Evolutionary conservation across 495 filamentous ascomycete genomes (phyloP), one percentile per base, ranked within the genome.

Genomic region (Penicillium parvum): DNA sequence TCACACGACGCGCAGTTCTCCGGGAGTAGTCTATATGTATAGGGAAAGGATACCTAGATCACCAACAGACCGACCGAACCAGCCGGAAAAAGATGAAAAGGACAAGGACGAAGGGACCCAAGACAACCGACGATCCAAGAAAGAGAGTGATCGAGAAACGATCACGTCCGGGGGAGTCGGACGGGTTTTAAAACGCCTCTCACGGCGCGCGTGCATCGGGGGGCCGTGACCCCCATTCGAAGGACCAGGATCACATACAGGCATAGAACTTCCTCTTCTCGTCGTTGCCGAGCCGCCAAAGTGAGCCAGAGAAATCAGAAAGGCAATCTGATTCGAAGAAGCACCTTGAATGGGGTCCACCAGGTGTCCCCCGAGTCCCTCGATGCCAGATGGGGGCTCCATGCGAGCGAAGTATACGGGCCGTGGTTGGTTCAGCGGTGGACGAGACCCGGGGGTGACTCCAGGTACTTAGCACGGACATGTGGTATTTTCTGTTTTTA

Each of bases 121-220:
- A 7, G 14, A 11, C n/a, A 12, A 9, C 7, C 5, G 14, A 16
- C 20, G 30, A 29, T 4, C 45, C 37, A 37, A 38, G 4, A 33
- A 21, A 7, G 40, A 33, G 25, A 49, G 8, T 25, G 38, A 39
- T 9, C 22, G 25, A 39, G 16, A 19, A n/a, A 37, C 41, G 37
- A 43, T 30, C 26, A 21, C 20, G n/a, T 36, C 36, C 26, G 22
- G 53, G 49, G 45, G 37, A 39, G 29, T 8, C 33, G 30, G 23
- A 11, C 26, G 21, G 41, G 17, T 29, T 48, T 59, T 50, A 53
- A 59, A 50, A 46, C 37, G 50, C 37, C 28, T 26, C n/a, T n/a
- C 15, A 14, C 9, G 14, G 11, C 18, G 5, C 15, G 23, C 12
- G 32, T 35, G 18, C 18, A 10, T 19, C 15, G 25, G 48, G 49